Conservation (phyloP, 2,329 filamentous ascomycete species). For the Neonectria ditissima region DNA sequence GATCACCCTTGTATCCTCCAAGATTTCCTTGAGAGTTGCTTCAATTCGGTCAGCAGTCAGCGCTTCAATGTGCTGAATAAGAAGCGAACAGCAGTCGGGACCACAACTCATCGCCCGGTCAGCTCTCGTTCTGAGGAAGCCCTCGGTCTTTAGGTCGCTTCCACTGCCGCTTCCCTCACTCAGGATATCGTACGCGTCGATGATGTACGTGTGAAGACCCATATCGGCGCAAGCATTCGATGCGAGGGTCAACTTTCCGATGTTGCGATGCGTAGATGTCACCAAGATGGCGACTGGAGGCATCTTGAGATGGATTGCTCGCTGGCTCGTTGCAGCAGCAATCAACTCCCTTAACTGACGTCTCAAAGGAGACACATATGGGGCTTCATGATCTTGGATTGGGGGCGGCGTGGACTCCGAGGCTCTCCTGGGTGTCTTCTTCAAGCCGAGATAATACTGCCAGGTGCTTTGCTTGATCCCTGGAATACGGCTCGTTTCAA, state of each 20-base stretch:
- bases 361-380: constrained; percentile 69
- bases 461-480: constrained; percentile 81
- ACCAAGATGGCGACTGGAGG: constrained; percentile 90
- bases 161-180: constrained; percentile 87
- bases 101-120: constrained; percentile 92
- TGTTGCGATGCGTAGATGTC: constrained; percentile 90
- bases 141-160: constrained; percentile 93
- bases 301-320: constrained; percentile 87
- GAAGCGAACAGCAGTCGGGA: constrained; percentile 80
- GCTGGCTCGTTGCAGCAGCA: constrained; percentile 86
- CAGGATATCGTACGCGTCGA: constrained; percentile 93
- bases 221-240: constrained; percentile 85
- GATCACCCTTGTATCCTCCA: constrained; percentile 83
- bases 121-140: constrained; percentile 85
- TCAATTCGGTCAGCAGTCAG: constrained; percentile 92
- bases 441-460: constrained; percentile 89
- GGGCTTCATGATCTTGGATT: constrained; percentile 59
- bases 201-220: constrained; percentile 87
- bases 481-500: constrained; percentile 83
- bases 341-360: constrained; percentile 86
- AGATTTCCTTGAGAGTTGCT: constrained; percentile 83
- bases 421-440: constrained; percentile 67
- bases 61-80: constrained; percentile 92
- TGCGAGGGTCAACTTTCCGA: constrained; percentile 88
- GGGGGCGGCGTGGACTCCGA: constrained; percentile 54